Percentiles rank a stretch among this genome's conserved stretches.
Evolutionary conservation across 495 filamentous ascomycete species (phyloP).

Genomic region (Penicillium robsamsonii): DNA sequence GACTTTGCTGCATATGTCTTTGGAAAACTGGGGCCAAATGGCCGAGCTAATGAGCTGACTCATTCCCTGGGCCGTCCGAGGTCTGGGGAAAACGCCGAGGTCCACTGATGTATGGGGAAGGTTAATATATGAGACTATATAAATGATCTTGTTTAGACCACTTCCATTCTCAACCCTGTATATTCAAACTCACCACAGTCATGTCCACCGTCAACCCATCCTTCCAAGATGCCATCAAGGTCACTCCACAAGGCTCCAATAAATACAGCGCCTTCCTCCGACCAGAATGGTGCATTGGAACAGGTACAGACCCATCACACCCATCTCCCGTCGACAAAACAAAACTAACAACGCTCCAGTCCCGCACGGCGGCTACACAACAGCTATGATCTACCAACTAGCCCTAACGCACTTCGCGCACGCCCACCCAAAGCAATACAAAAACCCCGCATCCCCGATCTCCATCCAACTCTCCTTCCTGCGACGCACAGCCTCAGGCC

Average conservation of each 20-base stretch:
- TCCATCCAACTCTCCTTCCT: conserved; percentile 72
- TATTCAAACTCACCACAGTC: neutral
- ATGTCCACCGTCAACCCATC: conserved; percentile 29
- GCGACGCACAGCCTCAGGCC: conserved; percentile 62
- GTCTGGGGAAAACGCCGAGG: conserved; percentile 9
- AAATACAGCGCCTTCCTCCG: conserved; percentile 59
- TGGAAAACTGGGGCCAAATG: neutral
- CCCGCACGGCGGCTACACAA: conserved; percentile 79
- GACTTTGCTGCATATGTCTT: neutral
- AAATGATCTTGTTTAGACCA: neutral
- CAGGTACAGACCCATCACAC: conserved; percentile 41
- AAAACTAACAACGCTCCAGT: conserved; percentile 45
- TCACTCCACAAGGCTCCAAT: conserved; percentile 55
- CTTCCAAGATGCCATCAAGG: conserved; percentile 58
- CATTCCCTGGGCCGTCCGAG: neutral
- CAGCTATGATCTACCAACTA: conserved; percentile 60
- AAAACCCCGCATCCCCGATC: conserved; percentile 57
- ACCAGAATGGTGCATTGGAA: conserved; percentile 70
- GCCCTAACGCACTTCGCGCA: conserved; percentile 62
- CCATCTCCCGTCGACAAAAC: neutral
- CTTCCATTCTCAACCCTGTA: neutral
- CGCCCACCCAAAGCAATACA: conserved; percentile 58
- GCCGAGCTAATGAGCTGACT: neutral
- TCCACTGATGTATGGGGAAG: conserved; percentile 5
- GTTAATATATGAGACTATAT: neutral